Evolutionary conservation across 129 eudicot species (phyloP).

Genomic region (Flaveria ramosissima): DNA sequence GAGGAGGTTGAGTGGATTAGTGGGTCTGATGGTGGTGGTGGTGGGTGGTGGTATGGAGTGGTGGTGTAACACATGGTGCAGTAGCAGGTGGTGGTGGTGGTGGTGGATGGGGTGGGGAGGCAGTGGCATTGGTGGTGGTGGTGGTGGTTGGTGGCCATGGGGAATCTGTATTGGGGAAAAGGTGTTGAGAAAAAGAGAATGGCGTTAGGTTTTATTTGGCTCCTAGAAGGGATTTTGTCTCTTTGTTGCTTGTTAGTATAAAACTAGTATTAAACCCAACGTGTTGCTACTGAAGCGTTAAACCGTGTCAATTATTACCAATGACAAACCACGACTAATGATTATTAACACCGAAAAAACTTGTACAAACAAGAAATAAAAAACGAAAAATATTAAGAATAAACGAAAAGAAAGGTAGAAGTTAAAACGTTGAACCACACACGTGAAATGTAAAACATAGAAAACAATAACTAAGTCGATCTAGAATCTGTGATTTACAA

Average conservation of each 20-base stretch:
- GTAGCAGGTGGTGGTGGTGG: slow-evolving; percentile 44
- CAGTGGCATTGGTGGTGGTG: slow-evolving; percentile 42
- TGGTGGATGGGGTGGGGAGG: slow-evolving; percentile 30
- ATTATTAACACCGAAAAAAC: no score
- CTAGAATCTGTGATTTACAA: no score
- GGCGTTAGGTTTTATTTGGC: slow-evolving; percentile 32
- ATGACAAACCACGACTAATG: no score
- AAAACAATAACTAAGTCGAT: no score
- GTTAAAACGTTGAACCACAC: no score
- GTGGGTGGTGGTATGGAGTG: slow-evolving; percentile 27
- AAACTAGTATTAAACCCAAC: no score
- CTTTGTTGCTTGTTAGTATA: slow-evolving; percentile 7
- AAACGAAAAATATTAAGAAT: no score
- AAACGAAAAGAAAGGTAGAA: no score
- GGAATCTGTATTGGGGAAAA: slow-evolving; percentile 25
- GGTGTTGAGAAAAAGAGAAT: background rate
- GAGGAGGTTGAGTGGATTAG: slow-evolving; percentile 40
- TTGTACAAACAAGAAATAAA: no score
- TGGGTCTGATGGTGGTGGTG: slow-evolving; percentile 40
- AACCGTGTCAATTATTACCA: no score
- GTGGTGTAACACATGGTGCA: slow-evolving; percentile 42
- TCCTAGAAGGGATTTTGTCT: slow-evolving; percentile 13
- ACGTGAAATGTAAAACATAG: no score
- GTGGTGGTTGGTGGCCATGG: slow-evolving; percentile 51
- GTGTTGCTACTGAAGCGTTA: no score